phyloP scores from a whole-genome alignment of 208 protist species.

The Phytomonas francai region DNA sequence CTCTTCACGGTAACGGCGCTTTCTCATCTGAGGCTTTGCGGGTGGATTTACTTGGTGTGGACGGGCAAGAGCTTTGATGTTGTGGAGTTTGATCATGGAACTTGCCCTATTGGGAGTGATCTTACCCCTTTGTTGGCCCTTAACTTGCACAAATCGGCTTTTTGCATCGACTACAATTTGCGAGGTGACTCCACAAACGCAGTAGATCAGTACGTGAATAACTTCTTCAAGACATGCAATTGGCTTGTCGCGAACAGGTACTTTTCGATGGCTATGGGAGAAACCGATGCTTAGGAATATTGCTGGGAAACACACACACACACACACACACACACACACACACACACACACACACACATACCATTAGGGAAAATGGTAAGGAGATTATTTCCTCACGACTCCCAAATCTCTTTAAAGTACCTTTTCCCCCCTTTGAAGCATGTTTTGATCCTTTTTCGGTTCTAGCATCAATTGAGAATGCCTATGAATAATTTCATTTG shows the following conservation, averaged over 20 bases:
- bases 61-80: slow-evolving; percentile 76
- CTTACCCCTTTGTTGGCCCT: slow-evolving; percentile 68
- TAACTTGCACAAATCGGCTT: slow-evolving; percentile 64
- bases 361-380: slow-evolving; percentile 7
- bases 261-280: slow-evolving; percentile 14
- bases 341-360: slow-evolving; percentile 3
- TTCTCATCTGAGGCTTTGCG: slow-evolving; percentile 48
- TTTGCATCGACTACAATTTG: slow-evolving; percentile 47
- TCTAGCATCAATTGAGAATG: not conserved
- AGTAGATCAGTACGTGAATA: slow-evolving; percentile 61
- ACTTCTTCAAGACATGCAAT: slow-evolving; percentile 87
- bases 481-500: slow-evolving; percentile 14
- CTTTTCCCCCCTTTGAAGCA: slow-evolving; percentile 6
- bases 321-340: not conserved
- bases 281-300: not conserved
- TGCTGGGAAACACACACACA: not conserved
- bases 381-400: not conserved
- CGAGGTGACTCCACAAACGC: slow-evolving; percentile 8
- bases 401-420: not conserved
- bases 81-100: slow-evolving; percentile 63
- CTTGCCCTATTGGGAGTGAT: slow-evolving; percentile 66
- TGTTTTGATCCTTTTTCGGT: slow-evolving; percentile 11
- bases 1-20: slow-evolving; percentile 40
- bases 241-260: slow-evolving; percentile 64
- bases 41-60: slow-evolving; percentile 85